Evolutionary conservation across 352 stramenopile genomes (phyloP), one percentile per base, ranked within the genome.

Genomic region (Thalassiosira hispida): DNA sequence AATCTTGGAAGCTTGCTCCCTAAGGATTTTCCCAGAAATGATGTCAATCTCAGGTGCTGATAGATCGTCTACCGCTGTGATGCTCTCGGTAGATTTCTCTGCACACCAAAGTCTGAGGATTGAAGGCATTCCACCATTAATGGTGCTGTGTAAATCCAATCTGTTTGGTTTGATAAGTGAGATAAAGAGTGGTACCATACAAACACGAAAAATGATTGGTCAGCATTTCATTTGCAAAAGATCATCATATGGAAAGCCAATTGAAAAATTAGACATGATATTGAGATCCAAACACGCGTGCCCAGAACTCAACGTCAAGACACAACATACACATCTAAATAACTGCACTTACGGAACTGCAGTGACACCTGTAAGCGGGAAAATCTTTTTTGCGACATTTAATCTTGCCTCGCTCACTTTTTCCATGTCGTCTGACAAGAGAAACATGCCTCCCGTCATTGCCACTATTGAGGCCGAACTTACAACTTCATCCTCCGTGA

Each of bases 351-450:
- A n/a, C n/a, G 91, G 76, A n/a, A 91, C 79, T 25, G 81, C 90
- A 18, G 86, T 87, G 2, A 85, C 81, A 57, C 87, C 86, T 16
- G 84, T 92, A 47, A 92, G 79, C 23, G 90, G 90, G 42, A 89
- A 92, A 56, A 94, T 93, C 53, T 83, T 87, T 46, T 81, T 87
- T 29, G 89, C 73, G 27, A 95, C 88, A 49, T 60, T 83, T 60
- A 94, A 84, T 55, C 92, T 83, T 11, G 74, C 33, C 16, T 67
- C 40, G 29, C 51, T 85, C 11, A 95, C 78, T 76, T 92, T 92
- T 12, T 86, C 84, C 66, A 96, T 84, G 73, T 96, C 92, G 83
- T 96, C 92, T 2, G 87, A 94, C 14, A 96, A 47, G 0, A 94
- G 68, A 18, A 95, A 84, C 88, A 94, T 94, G 16, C 90, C 90